These are phyloP conservation scores for Mucor velutinosus DNA, from an alignment of 371 early-diverging fungal genomes.

Conservation along the genomic window DNA sequence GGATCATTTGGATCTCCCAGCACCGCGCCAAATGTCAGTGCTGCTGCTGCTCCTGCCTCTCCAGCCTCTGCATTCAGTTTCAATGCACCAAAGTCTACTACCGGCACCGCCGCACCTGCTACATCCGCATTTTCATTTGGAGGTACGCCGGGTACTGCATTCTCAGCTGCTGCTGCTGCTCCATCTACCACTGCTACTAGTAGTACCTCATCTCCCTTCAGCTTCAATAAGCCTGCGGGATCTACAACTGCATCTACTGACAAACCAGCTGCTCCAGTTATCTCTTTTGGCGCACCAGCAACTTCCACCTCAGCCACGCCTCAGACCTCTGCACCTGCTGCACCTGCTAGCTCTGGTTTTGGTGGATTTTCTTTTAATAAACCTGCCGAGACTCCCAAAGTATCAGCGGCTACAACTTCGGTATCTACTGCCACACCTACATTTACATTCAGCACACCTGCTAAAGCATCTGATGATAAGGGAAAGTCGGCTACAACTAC, in stretches of 20 bases:
- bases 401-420: constrained; percentile 9
- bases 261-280: not conserved
- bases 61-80: constrained; percentile 3
- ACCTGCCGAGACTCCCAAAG: not conserved
- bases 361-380: constrained; percentile 13
- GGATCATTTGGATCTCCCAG: not conserved
- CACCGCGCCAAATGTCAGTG: not conserved
- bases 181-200: constrained; percentile 2
- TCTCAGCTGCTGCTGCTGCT: constrained; percentile 4
- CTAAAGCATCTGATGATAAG: constrained; percentile 5
- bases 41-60: not conserved
- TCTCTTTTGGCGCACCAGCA: not conserved
- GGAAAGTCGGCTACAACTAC: constrained; percentile 5
- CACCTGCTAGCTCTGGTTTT: not conserved
- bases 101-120: not conserved
- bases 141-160: not conserved
- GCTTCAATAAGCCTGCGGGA: constrained; percentile 13
- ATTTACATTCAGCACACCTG: constrained; percentile 1
- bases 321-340: not conserved
- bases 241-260: not conserved
- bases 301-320: constrained; percentile 1
- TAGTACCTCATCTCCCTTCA: constrained; percentile 10
- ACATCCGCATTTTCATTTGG: constrained; percentile 14
- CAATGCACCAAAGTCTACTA: not conserved
- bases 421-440: not conserved